Evolutionary conservation across 805 yeast species (phyloP), one percentile per base, ranked within the genome.

Genomic region (Candida arabinofermentans): DNA sequence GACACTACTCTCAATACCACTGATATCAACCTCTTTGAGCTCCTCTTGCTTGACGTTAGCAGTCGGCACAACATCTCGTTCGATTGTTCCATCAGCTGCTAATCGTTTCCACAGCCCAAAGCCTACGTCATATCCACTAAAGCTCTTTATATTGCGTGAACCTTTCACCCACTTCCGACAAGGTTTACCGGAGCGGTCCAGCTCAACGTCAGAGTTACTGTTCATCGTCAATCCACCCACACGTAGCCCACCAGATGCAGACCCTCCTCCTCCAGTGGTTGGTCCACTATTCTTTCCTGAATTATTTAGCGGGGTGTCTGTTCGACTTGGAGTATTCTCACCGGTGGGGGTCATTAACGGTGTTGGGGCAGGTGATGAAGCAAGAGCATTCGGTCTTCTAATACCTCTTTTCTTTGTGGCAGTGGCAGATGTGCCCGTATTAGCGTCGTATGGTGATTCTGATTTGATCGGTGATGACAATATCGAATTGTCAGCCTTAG

Each of bases 141-240:
- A 61, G 17, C 58, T 52, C 36, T 49, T 50, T 13, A 59, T 39
- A 14, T 39, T 49, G n/a, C 47, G 44, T 4, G 43, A 40, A 16
- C 42, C 36, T 37, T 43, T 50, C 22, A 24, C 32, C 56, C 50
- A 59, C 24, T 40, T 48, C 33, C 24, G 42, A 18, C 45, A 37
- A 7, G 52, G 49, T 7, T 33, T 45, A 14, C 60, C 51, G 12
- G 55, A 39, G 19, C 44, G 50, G 40, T 62, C 66, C 17, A 61
- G 42, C 17, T 54, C 56, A 8, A 55, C 50, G 5, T 51, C 46
- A 8, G 53, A 50, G n/a, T 49, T 50, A 1, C 59, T 40, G 24
- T 57, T 58, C 59, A 57, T 57, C 12, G 49, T 49, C 19, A 56
- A 33, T 1, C 53, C 61, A 26, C 62, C 57, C 10, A 51, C 37